phyloP scores from a whole-genome alignment of 306 rosid genomes.

The Quercus gilva region DNA sequence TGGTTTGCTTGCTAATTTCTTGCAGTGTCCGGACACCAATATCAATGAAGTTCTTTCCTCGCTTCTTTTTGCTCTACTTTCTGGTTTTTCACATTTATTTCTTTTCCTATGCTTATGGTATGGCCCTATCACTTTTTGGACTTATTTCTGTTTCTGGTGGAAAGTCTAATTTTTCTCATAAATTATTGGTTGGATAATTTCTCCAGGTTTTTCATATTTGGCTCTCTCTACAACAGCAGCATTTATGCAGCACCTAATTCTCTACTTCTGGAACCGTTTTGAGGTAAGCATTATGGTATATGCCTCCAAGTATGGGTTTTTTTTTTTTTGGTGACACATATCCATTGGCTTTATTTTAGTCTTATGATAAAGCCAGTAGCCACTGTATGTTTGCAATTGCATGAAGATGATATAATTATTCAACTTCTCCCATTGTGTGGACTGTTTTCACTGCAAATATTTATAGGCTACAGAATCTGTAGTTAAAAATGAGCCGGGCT shows the following conservation, averaged over 20 bases:
- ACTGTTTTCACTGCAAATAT: not conserved
- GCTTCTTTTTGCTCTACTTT: constrained; percentile 94
- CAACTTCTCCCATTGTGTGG: not conserved
- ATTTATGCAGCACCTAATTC: constrained; percentile 93
- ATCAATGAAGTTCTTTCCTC: constrained; percentile 99
- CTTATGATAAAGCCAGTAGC: not conserved
- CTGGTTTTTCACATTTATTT: constrained; percentile 96
- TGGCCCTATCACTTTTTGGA: constrained; percentile 8
- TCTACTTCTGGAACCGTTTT: constrained; percentile 95
- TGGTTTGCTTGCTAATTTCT: constrained; percentile 25
- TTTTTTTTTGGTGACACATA: not conserved
- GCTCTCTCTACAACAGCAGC: constrained; percentile 98
- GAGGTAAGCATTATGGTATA: constrained; percentile 50
- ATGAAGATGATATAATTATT: not conserved
- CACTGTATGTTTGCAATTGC: not conserved
- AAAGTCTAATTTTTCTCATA: not conserved
- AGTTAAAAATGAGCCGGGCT: not conserved
- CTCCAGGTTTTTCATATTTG: constrained; percentile 92
- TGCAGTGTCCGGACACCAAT: constrained; percentile 99
- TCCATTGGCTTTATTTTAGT: not conserved
- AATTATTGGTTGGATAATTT: constrained; percentile 3
- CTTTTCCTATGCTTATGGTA: constrained; percentile 95
- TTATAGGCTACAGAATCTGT: not conserved
- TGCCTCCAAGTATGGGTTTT: not conserved
- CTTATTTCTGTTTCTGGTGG: not conserved